Evolutionary conservation across 768 basidiomycete species (phyloP).

Genomic region (Hypsizygus marmoreus): DNA sequence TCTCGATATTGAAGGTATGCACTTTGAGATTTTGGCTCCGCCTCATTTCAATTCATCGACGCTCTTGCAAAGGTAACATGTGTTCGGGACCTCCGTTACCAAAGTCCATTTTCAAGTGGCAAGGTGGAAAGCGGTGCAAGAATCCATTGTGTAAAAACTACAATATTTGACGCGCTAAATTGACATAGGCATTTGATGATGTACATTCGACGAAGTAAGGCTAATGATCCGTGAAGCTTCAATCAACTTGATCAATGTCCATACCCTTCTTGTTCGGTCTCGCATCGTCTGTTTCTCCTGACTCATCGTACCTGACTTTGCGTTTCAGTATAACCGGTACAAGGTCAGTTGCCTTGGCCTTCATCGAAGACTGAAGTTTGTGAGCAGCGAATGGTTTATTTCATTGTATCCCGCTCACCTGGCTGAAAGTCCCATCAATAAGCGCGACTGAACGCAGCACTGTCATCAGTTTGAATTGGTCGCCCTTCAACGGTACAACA

Average conservation of each 20-base stretch:
- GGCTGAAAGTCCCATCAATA: slow-evolving; percentile 10
- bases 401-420: slow-evolving; percentile 6
- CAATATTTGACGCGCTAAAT: neutral
- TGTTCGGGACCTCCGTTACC: no score
- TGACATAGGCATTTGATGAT: no score
- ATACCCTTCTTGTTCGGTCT: neutral
- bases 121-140: no score
- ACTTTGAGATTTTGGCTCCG: no score
- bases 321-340: neutral
- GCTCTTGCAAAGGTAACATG: no score
- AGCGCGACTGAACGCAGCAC: slow-evolving; percentile 13
- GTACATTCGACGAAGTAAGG: no score
- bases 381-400: no score
- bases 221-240: no score
- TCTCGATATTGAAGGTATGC: no score
- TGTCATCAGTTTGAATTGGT: slow-evolving; percentile 12
- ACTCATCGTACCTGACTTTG: neutral
- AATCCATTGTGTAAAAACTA: no score
- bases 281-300: neutral
- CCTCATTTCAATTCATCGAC: no score
- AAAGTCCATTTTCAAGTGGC: no score
- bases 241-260: neutral
- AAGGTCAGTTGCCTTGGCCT: neutral
- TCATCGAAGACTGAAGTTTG: neutral
- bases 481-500: slow-evolving; percentile 13